phyloP scores from a whole-genome alignment of 352 stramenopile genomes.

The Phytophthora podocarpi region DNA sequence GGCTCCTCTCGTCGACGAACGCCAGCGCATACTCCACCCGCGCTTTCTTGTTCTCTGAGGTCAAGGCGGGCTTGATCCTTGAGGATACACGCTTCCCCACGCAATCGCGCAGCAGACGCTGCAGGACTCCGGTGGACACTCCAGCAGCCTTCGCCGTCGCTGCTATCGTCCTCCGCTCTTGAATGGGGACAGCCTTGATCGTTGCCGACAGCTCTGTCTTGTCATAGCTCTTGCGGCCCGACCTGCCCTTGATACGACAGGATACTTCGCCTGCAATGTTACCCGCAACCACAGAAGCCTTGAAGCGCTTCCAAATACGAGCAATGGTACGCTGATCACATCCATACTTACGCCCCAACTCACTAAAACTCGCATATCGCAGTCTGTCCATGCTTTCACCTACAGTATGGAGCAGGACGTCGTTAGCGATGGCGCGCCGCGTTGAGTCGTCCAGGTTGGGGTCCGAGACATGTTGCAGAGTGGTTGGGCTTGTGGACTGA shows the following conservation, averaged over 20 bases:
- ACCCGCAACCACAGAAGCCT: too few relatives aligned
- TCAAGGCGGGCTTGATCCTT: slow-evolving; percentile 4
- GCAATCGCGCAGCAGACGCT: neutral
- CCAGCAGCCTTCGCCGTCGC: neutral
- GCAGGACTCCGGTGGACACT: neutral
- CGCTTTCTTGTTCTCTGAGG: neutral
- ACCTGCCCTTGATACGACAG: too few relatives aligned
- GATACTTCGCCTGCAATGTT: neutral
- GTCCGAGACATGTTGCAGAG: neutral
- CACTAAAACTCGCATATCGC: neutral
- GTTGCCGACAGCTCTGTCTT: neutral
- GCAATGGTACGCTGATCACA: neutral
- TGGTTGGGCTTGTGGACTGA: neutral
- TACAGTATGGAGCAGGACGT: neutral
- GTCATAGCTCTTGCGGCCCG: neutral
- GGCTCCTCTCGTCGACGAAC: neutral
- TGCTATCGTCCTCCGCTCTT: neutral
- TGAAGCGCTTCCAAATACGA: neutral
- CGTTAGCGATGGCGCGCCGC: neutral
- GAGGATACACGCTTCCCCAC: neutral
- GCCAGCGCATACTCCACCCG: neutral
- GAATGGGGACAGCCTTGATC: neutral
- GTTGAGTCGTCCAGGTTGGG: neutral
- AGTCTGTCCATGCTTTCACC: neutral
- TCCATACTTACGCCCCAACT: neutral